These are phyloP conservation scores for Coniochaeta hoffmannii DNA, from an alignment of 2,329 filamentous ascomycete genomes.

Conservation along the genomic window DNA sequence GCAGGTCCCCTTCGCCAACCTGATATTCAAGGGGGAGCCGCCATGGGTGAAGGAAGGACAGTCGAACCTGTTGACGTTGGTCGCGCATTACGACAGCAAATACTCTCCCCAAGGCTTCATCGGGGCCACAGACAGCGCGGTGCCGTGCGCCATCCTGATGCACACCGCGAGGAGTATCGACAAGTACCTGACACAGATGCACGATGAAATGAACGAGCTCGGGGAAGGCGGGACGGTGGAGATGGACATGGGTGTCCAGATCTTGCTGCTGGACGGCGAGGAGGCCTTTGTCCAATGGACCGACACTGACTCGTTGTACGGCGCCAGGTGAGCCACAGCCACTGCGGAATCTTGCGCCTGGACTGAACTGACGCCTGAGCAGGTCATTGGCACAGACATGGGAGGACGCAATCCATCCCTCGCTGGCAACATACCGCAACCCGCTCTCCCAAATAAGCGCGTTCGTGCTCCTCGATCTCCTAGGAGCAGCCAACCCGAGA, in stretches of 20 bases:
- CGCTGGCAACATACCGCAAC: constrained; percentile 61
- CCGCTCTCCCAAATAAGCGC: constrained; percentile 65
- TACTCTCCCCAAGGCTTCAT: constrained; percentile 67
- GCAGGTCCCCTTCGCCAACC: constrained; percentile 67
- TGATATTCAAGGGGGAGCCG: constrained; percentile 71
- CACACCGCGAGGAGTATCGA: constrained; percentile 68
- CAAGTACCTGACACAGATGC: constrained; percentile 63
- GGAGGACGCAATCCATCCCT: constrained; percentile 59
- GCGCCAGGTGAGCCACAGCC: constrained; percentile 47
- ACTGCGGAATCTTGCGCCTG: no score
- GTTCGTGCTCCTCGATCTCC: constrained; percentile 85
- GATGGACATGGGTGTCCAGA: constrained; percentile 68
- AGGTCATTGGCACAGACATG: constrained; percentile 33
- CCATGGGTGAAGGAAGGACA: constrained; percentile 66
- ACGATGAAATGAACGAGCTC: constrained; percentile 58
- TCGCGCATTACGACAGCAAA: constrained; percentile 81
- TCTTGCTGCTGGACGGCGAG: constrained; percentile 74
- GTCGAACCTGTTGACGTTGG: constrained; percentile 65
- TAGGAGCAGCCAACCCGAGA: constrained; percentile 60
- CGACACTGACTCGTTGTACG: constrained; percentile 67
- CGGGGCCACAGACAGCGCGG: constrained; percentile 77
- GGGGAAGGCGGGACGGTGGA: constrained; percentile 46
- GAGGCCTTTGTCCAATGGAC: constrained; percentile 73
- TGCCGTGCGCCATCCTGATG: constrained; percentile 77
- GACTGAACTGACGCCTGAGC: background rate